Evolutionary conservation across 1,284 basidiomycete genomes (phyloP).

Genomic region (Volvariella surrecta): DNA sequence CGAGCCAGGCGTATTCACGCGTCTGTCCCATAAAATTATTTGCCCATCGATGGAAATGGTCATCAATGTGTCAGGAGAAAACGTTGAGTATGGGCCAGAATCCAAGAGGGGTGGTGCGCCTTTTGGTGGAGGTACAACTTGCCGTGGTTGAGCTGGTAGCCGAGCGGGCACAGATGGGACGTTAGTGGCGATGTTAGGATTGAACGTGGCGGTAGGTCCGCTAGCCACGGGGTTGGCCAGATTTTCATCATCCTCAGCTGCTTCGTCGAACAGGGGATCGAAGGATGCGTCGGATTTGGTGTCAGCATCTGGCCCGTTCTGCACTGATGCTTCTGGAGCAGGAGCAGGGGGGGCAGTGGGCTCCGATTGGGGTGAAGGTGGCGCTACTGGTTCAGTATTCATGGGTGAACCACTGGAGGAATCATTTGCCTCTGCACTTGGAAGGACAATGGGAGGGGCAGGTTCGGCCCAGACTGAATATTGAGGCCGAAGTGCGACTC

Average conservation of each 20-base stretch:
- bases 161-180: slow-evolving; percentile 17
- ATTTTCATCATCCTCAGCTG: slow-evolving; percentile 47
- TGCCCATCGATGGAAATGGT: slow-evolving; percentile 91
- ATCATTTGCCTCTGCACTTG: slow-evolving; percentile 7
- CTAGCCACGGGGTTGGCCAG: slow-evolving; percentile 7
- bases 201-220: slow-evolving; percentile 4
- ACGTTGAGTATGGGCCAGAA: slow-evolving; percentile 47
- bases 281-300: slow-evolving; percentile 69
- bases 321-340: slow-evolving; percentile 3
- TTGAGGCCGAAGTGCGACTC: slow-evolving; percentile 72
- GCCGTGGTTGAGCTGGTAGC: slow-evolving; percentile 9
- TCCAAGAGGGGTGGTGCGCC: slow-evolving; percentile 69
- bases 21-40: slow-evolving; percentile 85
- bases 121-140: slow-evolving; percentile 45
- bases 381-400: too few relatives aligned
- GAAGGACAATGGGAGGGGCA: slow-evolving; percentile 20
- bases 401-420: background rate
- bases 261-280: slow-evolving; percentile 77
- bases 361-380: too few relatives aligned
- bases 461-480: slow-evolving; percentile 27
- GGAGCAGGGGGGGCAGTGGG: background rate
- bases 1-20: slow-evolving; percentile 52
- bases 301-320: slow-evolving; percentile 34
- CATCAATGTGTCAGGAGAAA: slow-evolving; percentile 82
- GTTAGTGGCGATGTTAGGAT: slow-evolving; percentile 6